phyloP scores from a whole-genome alignment of 2,329 filamentous ascomycete genomes.

The Dactylellina drechsleri region DNA sequence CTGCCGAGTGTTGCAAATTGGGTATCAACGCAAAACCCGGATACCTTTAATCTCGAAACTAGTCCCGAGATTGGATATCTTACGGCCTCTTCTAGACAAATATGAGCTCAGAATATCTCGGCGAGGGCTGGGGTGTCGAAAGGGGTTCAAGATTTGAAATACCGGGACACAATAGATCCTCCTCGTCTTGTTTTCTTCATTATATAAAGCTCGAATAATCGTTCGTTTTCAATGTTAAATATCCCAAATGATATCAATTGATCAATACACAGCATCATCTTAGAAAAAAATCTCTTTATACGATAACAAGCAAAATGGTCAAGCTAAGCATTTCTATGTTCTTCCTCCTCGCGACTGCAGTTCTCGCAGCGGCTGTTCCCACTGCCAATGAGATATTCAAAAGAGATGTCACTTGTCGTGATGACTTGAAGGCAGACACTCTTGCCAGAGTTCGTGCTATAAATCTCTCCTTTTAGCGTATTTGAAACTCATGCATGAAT shows the following conservation, averaged over 20 bases:
- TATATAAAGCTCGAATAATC: background rate
- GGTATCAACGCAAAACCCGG: background rate
- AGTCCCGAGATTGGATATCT: no score
- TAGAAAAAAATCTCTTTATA: background rate
- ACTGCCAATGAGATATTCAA: conserved; percentile 1
- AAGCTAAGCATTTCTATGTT: conserved; percentile 9
- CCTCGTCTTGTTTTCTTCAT: background rate
- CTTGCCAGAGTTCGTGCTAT: conserved; percentile 10
- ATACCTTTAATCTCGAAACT: no score
- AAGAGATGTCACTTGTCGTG: conserved; percentile 15
- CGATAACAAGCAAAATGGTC: conserved; percentile 13
- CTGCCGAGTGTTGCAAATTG: background rate
- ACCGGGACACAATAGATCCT: background rate
- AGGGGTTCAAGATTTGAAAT: background rate
- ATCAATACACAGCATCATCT: no score
- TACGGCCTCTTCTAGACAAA: no score
- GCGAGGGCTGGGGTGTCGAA: background rate
- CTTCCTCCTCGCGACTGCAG: background rate
- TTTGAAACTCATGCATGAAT: background rate
- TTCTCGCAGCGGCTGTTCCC: conserved; percentile 13
- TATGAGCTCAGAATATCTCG: no score
- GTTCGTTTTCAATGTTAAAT: background rate
- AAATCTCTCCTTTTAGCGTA: background rate
- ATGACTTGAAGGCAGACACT: background rate
- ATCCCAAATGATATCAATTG: background rate